Conservation (phyloP, 2,329 filamentous ascomycete species). For the Ophiocordyceps sinensis region DNA sequence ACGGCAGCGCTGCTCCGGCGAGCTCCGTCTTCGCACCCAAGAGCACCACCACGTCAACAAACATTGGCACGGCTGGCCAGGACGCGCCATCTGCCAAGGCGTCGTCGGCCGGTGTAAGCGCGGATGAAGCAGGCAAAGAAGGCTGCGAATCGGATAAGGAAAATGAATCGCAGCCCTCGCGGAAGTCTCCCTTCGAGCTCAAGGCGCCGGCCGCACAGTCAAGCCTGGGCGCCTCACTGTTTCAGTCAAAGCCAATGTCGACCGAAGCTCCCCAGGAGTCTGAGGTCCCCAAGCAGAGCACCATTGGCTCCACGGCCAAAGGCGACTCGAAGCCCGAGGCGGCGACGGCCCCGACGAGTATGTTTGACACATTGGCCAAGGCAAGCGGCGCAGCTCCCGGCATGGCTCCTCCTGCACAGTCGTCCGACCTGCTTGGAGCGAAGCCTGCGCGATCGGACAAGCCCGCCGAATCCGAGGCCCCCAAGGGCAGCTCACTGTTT, state of each 20-base stretch:
- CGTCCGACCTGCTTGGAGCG: conserved; percentile 19
- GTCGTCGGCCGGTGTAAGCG: conserved; percentile 8
- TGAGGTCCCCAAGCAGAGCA: conserved; percentile 11
- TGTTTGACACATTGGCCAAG: conserved; percentile 20
- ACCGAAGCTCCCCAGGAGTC: conserved; percentile 13
- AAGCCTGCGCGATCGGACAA: conserved; percentile 16
- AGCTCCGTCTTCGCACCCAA: conserved; percentile 23
- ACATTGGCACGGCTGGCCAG: conserved; percentile 21
- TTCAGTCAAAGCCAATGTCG: conserved; percentile 16
- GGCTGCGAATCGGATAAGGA: conserved; percentile 30
- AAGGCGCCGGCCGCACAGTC: conserved; percentile 17
- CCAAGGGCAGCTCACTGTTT: conserved; percentile 6
- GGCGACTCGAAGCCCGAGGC: conserved; percentile 11
- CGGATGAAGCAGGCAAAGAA: conserved; percentile 16
- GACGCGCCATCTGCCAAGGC: conserved; percentile 14
- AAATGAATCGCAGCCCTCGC: conserved; percentile 22
- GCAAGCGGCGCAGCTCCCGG: conserved; percentile 6
- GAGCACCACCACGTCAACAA: conserved; percentile 16
- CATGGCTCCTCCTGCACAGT: conserved; percentile 10
- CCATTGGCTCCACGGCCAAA: conserved; percentile 12
- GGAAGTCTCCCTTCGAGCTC: conserved; percentile 17
- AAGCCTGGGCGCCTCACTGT: conserved; percentile 15
- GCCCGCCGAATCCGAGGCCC: conserved; percentile 7
- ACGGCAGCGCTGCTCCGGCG: conserved; percentile 11
- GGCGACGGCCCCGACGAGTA: conserved; percentile 10